A percentile compares a stretch with the other conserved stretches of the same genome.
These are phyloP conservation scores for Diaporthe velutina DNA, from an alignment of 2,329 filamentous ascomycete genomes.

Conservation along the genomic window DNA sequence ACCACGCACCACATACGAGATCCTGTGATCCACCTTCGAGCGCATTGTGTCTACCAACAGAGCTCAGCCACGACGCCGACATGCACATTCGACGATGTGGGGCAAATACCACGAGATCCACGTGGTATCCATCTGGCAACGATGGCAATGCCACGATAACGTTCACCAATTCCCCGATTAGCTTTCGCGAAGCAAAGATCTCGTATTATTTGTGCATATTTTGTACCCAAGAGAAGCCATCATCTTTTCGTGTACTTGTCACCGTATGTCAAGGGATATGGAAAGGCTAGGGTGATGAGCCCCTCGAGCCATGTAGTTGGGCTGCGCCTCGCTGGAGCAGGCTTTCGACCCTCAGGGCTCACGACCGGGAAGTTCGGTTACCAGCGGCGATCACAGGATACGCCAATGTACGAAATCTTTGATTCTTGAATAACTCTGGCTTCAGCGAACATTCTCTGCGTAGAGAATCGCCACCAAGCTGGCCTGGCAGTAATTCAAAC, in stretches of 20 bases:
- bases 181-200: background rate
- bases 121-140: slow-evolving; percentile 11
- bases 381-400: background rate
- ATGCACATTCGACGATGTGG: slow-evolving; percentile 1
- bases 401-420: background rate
- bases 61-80: slow-evolving; percentile 9
- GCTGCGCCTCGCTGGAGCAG: slow-evolving; percentile 9
- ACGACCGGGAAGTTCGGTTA: slow-evolving; percentile 14
- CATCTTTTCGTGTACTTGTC: background rate
- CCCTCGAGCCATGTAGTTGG: background rate
- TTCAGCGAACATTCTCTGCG: background rate
- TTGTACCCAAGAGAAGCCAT: too few species aligned
- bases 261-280: background rate
- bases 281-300: background rate
- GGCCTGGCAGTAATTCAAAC: background rate
- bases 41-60: background rate
- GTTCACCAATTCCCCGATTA: background rate
- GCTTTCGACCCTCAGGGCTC: background rate
- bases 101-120: slow-evolving; percentile 11
- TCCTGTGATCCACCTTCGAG: background rate
- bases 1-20: background rate
- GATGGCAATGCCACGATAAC: slow-evolving; percentile 2
- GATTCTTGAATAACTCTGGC: background rate
- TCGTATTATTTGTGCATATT: background rate
- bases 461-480: background rate